A percentile compares a stretch with the other conserved stretches of the same genome.
Evolutionary conservation across 768 basidiomycete genomes (phyloP).

Genomic region (Lactarius evosmus): DNA sequence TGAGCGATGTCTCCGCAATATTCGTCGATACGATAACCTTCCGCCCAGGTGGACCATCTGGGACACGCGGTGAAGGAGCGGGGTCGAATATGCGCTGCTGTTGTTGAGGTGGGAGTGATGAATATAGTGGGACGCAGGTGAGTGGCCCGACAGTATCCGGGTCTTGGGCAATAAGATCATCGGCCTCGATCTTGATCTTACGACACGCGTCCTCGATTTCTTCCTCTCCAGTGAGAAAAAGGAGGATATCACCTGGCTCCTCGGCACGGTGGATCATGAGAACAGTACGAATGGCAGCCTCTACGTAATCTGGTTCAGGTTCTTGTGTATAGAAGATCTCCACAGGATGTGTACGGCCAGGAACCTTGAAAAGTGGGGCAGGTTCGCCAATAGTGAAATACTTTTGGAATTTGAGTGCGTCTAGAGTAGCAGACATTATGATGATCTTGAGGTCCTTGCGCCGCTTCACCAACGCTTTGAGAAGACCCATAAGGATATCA

Average conservation of each 20-base stretch:
- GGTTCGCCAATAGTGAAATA: slow-evolving; percentile 64
- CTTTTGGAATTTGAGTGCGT: slow-evolving; percentile 93
- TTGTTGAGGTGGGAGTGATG: slow-evolving; percentile 88
- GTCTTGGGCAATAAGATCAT: slow-evolving; percentile 71
- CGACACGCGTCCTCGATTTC: slow-evolving; percentile 96
- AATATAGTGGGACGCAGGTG: slow-evolving; percentile 90
- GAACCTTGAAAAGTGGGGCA: slow-evolving; percentile 86
- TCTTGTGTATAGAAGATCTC: slow-evolving; percentile 94
- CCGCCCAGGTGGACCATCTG: slow-evolving; percentile 77
- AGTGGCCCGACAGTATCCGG: slow-evolving; percentile 80
- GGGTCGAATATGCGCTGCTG: slow-evolving; percentile 97
- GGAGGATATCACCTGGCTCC: slow-evolving; percentile 84
- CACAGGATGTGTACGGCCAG: slow-evolving; percentile 91
- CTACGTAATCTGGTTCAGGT: slow-evolving; percentile 93
- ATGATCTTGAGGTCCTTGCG: slow-evolving; percentile 93
- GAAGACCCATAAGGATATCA: slow-evolving; percentile 96
- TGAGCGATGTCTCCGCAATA: slow-evolving; percentile 95
- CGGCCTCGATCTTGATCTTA: slow-evolving; percentile 89
- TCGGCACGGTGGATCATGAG: slow-evolving; percentile 97
- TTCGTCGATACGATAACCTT: slow-evolving; percentile 97
- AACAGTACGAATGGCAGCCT: slow-evolving; percentile 94
- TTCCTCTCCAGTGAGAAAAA: slow-evolving; percentile 98
- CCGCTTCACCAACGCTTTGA: slow-evolving; percentile 78
- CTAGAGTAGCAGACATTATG: slow-evolving; percentile 97
- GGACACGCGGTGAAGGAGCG: slow-evolving; percentile 58